Conservation (phyloP, 495 filamentous ascomycete species). For the Astrocystis sublimbata region DNA sequence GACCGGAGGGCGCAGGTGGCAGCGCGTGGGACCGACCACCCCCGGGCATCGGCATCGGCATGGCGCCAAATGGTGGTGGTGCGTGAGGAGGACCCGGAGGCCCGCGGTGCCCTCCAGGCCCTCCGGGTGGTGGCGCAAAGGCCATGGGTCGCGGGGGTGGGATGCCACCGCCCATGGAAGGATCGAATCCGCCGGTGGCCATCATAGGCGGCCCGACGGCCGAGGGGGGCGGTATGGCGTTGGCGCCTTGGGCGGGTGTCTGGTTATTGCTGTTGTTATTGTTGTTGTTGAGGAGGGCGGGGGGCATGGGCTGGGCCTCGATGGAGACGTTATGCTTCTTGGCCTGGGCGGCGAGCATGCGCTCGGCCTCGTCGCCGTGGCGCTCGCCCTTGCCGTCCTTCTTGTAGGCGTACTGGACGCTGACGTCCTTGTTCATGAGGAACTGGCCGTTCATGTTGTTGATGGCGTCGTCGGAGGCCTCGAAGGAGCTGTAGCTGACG, state of each 20-base stretch:
- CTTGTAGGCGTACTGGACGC: conserved; percentile 98
- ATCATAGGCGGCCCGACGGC: conserved; percentile 28
- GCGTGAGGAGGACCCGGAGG: too few species aligned
- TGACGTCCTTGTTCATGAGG: conserved; percentile 93
- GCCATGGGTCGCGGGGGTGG: conserved; percentile 32
- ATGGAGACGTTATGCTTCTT: conserved; percentile 90
- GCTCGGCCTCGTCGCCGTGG: conserved; percentile 92
- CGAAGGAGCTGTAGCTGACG: conserved; percentile 90
- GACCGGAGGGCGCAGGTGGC: conserved; percentile 69
- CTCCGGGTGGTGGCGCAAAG: conserved; percentile 35
- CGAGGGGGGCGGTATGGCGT: conserved; percentile 32
- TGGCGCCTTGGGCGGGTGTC: conserved; percentile 31
- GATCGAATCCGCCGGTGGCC: conserved; percentile 33
- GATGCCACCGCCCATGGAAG: conserved; percentile 27
- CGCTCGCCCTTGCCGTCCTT: conserved; percentile 98
- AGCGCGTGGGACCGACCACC: conserved; percentile 37
- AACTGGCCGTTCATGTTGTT: conserved; percentile 95
- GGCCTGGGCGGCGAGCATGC: conserved; percentile 88
- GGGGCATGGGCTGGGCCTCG: conserved; percentile 63
- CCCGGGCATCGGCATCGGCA: conserved; percentile 28
- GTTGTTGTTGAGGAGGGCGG: conserved; percentile 52
- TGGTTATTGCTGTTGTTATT: too few species aligned
- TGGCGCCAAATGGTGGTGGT: conserved; percentile 32
- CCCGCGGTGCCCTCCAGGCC: conserved; percentile 50
- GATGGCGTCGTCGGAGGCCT: conserved; percentile 90